Conservation (phyloP, 768 basidiomycete genomes). For the Xerocomellus chrysenteron region DNA sequence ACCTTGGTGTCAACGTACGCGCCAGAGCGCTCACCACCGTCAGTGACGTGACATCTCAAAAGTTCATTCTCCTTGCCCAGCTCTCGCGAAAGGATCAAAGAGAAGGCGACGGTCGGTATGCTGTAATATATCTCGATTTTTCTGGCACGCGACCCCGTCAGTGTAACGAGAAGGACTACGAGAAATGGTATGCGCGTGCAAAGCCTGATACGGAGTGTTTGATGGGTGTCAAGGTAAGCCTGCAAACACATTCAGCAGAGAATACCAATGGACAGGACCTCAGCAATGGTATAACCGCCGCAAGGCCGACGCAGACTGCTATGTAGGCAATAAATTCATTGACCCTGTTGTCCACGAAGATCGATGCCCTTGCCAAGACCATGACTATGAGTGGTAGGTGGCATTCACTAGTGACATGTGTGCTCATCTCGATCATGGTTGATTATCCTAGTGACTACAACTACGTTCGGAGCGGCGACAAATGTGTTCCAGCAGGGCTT, state of each 20-base stretch:
- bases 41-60: constrained; percentile 94
- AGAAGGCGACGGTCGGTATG: constrained; percentile 57
- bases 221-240: constrained; percentile 89
- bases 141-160: constrained; percentile 61
- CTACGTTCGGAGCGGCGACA: constrained; percentile 66
- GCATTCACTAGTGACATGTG: constrained; percentile 12
- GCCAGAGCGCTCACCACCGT: constrained; percentile 82
- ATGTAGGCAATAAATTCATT: constrained; percentile 84
- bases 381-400: constrained; percentile 90
- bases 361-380: constrained; percentile 76
- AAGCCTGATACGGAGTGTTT: constrained; percentile 69
- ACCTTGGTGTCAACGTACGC: constrained; percentile 68
- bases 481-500: constrained; percentile 84
- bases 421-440: not conserved
- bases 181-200: constrained; percentile 82
- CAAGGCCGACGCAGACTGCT: constrained; percentile 82
- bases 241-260: not conserved
- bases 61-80: constrained; percentile 87
- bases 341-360: constrained; percentile 87
- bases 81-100: constrained; percentile 60
- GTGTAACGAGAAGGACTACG: constrained; percentile 72
- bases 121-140: constrained; percentile 83
- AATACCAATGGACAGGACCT: not conserved
- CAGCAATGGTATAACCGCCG: constrained; percentile 94
- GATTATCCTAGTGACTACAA: constrained; percentile 74